Base-by-base conservation (phyloP, 768 basidiomycete genomes). In the Dendrothele bispora region DNA sequence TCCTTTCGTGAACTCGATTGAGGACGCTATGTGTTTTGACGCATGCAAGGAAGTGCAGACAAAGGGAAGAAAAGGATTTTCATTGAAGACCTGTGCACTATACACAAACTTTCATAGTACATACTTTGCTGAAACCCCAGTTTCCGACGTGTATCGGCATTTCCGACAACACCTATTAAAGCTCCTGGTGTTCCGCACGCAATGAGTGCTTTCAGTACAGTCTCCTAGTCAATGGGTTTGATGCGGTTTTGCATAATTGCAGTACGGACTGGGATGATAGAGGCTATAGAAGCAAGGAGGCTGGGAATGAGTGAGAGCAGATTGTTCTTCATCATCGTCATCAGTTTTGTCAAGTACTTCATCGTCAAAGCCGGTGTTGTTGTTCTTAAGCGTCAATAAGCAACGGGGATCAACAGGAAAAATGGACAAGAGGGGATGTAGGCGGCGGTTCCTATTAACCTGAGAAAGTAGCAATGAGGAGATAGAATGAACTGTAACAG, bases 201-300 rank as follows among this genome's bases (percentile, higher is more conserved):
- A 34, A 70, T 71, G 10, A 81, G 66, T 4, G 79, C 67, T 25
- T 78, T 73, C 17, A 89, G 63, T n/a, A 89, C 77, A 41, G 70
- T 69, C 45, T 78, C 72, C 87, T 88, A 90, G 27, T 70, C 70
- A 43, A 88, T 68, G 4, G 83, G 79, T 40, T 71, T 72, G 7
- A 83, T 66, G 10, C 88, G 77, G 56, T 84, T 80, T 54, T 86
- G 85, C 74, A 83, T 74, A 51, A 80, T 82, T 25, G 77, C 73
- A 18, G 78, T 68, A 2, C 77, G 75, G 2, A 71, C 61, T 7
- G 83, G 84, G 0, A 77, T 74, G 49, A 84, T 79, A 18, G 73
- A 69, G 6, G 78, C 78, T 32, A 89, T 61, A 20, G 77, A 58
- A 37, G 75, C 74, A 24, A 91, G 62, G 17, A 85, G 67, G 6